These are phyloP conservation scores for Citrus mangshanensis DNA, from an alignment of 345 rosid genomes.

Conservation along the genomic window DNA sequence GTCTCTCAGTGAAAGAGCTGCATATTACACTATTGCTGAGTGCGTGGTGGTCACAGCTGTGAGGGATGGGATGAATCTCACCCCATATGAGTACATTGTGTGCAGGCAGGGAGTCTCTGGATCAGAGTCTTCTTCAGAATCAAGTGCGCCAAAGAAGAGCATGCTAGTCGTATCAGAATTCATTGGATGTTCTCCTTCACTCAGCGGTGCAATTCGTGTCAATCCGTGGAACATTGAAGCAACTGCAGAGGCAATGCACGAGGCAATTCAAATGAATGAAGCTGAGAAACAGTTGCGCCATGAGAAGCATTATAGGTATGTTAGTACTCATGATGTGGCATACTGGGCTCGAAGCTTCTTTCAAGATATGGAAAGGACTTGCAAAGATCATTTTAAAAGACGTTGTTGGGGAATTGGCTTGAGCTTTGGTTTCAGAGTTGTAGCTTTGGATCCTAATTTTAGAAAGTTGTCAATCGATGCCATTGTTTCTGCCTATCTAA, in stretches of 20 bases:
- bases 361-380: slow-evolving; percentile 72
- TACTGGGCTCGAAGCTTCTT: slow-evolving; percentile 75
- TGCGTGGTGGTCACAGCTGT: slow-evolving; percentile 77
- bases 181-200: slow-evolving; percentile 85
- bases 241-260: slow-evolving; percentile 74
- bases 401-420: slow-evolving; percentile 76
- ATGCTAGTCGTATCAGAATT: slow-evolving; percentile 78
- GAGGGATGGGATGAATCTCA: slow-evolving; percentile 84
- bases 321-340: slow-evolving; percentile 70
- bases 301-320: slow-evolving; percentile 90
- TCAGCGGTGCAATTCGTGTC: slow-evolving; percentile 72
- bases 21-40: slow-evolving; percentile 68
- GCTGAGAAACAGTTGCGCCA: slow-evolving; percentile 77
- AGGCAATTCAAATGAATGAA: slow-evolving; percentile 60
- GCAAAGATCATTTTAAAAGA: slow-evolving; percentile 69
- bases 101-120: slow-evolving; percentile 61
- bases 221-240: slow-evolving; percentile 76
- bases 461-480: slow-evolving; percentile 52
- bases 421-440: slow-evolving; percentile 74
- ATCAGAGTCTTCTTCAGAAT: slow-evolving; percentile 31
- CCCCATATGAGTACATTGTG: slow-evolving; percentile 68
- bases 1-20: slow-evolving; percentile 58
- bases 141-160: slow-evolving; percentile 53
- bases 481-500: slow-evolving; percentile 50
- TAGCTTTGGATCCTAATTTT: slow-evolving; percentile 71